Base-by-base conservation (phyloP, 257 asterid species). In the Ballota nigra region DNA sequence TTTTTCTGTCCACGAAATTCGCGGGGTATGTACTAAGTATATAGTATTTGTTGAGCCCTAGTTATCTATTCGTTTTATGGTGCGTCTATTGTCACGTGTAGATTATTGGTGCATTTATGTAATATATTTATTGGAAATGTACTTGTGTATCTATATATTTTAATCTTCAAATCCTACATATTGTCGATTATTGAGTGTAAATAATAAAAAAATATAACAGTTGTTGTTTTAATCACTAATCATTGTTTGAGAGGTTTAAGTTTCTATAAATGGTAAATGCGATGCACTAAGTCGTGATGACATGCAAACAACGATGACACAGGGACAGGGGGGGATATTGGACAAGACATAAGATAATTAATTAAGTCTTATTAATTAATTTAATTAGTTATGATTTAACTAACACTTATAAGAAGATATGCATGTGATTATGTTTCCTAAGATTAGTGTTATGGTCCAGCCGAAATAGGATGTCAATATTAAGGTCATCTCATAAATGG, bases 391-490 rank as follows among this genome's bases (percentile, higher is more conserved):
- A 77, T 82, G 84, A 84, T 78, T 75, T 58, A 83, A 83, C 73
- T 58, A 80, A 82, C 81, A 83, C 56, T 85, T 79, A 79, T 68
- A 62, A 9, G 41, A 62, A 62, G 83, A 75, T 79, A 76, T 81
- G 79, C 96, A 88, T 86, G 96, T 88, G 90, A 72, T 81, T 88
- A 76, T 88, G 96, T 84, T 88, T 80, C 82, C 74, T 63, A 63
- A 70, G 43, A 76, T 23, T 71, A 28, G 57, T 65, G 55, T 63
- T 34, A 59, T 78, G 87, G 89, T 75, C 89, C 89, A 70, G 34
- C 73, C 65, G 59, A 69, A 61, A 63, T 71, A 47, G 67, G 79
- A 72, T 74, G 78, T 72, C 22, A 45, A 41, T 52, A 70, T 72
- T 79, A 78, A 67, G 85, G 84, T 83, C 91, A 71, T 77, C 82